Evolutionary conservation across 352 stramenopile genomes (phyloP).

Genomic region (Phytophthora tubulina): DNA sequence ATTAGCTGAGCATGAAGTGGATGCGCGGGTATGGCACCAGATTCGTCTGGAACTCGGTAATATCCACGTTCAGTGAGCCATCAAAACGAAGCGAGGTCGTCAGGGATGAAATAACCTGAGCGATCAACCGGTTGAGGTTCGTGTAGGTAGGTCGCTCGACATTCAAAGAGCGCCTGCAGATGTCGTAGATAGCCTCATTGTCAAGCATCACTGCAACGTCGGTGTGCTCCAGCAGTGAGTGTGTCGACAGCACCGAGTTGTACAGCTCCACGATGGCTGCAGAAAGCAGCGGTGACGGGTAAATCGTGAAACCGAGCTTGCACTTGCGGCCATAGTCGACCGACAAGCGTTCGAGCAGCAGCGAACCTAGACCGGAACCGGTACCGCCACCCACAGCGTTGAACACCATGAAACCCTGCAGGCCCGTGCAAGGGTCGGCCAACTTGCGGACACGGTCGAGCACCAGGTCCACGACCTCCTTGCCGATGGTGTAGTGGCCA

Average conservation of each 20-base stretch:
- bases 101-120: slow-evolving; percentile 96
- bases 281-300: slow-evolving; percentile 96
- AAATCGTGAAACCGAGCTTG: too few relatives aligned
- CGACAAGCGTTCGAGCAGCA: slow-evolving; percentile 95
- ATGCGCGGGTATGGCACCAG: too few relatives aligned
- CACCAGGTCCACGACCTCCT: slow-evolving; percentile 97
- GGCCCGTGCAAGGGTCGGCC: slow-evolving; percentile 95
- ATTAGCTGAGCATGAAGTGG: too few relatives aligned
- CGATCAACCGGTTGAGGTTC: slow-evolving; percentile 98
- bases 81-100: slow-evolving; percentile 98
- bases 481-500: slow-evolving; percentile 94
- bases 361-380: slow-evolving; percentile 96
- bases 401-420: slow-evolving; percentile 99
- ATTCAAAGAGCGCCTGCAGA: slow-evolving; percentile 95
- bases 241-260: slow-evolving; percentile 97
- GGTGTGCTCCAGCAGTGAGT: slow-evolving; percentile 96
- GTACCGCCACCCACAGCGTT: slow-evolving; percentile 98
- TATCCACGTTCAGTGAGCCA: slow-evolving; percentile 93
- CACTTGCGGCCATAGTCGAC: slow-evolving; percentile 98
- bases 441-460: slow-evolving; percentile 97
- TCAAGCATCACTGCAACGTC: too few relatives aligned
- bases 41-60: too few relatives aligned
- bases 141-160: slow-evolving; percentile 96
- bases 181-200: slow-evolving; percentile 97
- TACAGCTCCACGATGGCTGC: slow-evolving; percentile 98